Base-by-base conservation (phyloP, 371 early-diverging fungal genomes). In the Conidiobolus incongruus region DNA sequence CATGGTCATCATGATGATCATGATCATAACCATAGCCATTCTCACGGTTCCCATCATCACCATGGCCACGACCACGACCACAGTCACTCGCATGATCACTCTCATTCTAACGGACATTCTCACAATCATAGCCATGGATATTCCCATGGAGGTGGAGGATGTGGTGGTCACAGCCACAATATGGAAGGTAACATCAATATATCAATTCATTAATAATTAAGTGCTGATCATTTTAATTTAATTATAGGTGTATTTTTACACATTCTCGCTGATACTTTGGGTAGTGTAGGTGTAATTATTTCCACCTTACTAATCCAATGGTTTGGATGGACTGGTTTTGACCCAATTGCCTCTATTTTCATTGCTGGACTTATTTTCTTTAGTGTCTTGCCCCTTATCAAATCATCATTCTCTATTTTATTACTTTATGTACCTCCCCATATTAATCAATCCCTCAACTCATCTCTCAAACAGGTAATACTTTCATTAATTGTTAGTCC, bases 281-380 rank as follows among this genome's bases (percentile, higher is more conserved):
- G 96, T 5, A 87, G 88, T 22, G 86, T 89, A 1, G 92, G 91
- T 37, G 93, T 95, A 1, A 89, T 95, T 42, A 69, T 87, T 15
- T 90, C 91, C 0, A 80, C 89, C 0, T 47, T 91, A n/a, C 53
- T 90, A 29, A 87, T 95, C 31, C 61, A 81, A 52, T 72, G 62
- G 59, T 87, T 80, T 55, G 89, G 84, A 3, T 91, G 92, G 92
- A 81, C 80, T 11, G 89, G 91, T 28, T 77, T 88, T 38, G 96
- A 95, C 56, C 92, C 96, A 0, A 67, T 91, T 35, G 88, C 89
- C n/a, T 89, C 90, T 10, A 66, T 95, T 29, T 70, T 88, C 40
- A 91, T 95, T 48, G 85, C 90, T 0, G 53, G 71, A 8, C 57
- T 95, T 28, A 92, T 88, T 23, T 77, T 92, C 47, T 52, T 72